These are phyloP conservation scores for Atalantia buxifolia DNA, from an alignment of 345 rosid genomes.

Conservation along the genomic window DNA sequence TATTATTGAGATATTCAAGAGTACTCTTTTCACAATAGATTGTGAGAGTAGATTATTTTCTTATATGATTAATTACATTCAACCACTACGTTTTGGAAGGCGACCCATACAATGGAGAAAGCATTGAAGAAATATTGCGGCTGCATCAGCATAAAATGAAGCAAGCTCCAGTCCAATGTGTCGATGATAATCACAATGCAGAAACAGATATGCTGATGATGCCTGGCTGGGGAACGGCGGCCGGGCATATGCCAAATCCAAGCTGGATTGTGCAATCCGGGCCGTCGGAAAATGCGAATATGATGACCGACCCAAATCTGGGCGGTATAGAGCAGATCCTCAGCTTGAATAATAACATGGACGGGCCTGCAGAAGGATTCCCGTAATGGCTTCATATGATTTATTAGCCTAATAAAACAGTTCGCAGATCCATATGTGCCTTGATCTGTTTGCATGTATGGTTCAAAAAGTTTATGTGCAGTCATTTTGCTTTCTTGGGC, in stretches of 20 bases:
- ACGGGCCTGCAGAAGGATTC: background rate
- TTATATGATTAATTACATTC: background rate
- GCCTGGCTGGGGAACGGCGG: slow-evolving; percentile 4
- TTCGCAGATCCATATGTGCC: background rate
- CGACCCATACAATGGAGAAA: slow-evolving; percentile 7
- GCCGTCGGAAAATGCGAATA: background rate
- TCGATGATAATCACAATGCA: background rate
- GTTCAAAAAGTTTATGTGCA: background rate
- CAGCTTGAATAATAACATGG: background rate
- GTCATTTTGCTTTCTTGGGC: background rate
- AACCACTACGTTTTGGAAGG: slow-evolving; percentile 1
- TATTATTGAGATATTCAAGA: no score
- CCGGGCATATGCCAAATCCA: slow-evolving; percentile 1
- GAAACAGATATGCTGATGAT: background rate
- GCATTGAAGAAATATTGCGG: slow-evolving; percentile 5
- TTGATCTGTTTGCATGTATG: background rate
- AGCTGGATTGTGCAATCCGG: background rate
- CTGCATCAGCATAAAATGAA: background rate
- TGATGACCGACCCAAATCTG: background rate
- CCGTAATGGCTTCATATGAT: background rate
- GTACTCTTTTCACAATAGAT: no score
- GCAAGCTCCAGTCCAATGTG: background rate
- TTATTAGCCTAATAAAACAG: no score
- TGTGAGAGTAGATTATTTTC: no score
- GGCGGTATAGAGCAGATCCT: slow-evolving; percentile 17